Evolutionary conservation across 2,329 filamentous ascomycete species (phyloP), one percentile per base, ranked within the genome.

Genomic region (Hypomyces perniciosus): DNA sequence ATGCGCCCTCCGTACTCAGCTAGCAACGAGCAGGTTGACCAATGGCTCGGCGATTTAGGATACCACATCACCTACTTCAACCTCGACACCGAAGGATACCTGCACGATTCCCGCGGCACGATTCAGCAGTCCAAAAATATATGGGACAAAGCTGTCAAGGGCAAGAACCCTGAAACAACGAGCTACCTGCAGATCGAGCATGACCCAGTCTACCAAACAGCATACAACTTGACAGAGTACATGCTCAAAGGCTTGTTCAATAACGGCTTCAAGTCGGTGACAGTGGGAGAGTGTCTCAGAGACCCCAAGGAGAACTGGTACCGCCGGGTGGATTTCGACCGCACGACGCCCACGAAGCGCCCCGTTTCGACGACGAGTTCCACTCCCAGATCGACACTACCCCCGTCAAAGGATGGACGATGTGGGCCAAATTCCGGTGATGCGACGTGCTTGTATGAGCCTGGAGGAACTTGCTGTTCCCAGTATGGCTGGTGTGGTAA

Each of bases 21-120:
- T 31, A 74, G 72, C 60, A 71, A 70, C 45, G 51, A 51, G 4
- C 63, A 56, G 0, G 72, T 69, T 6, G 69, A 73, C 43, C 64
- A 58, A 20, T 64, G 68, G 64, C 59, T 75, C 39, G 65, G 58
- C 10, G 63, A 65, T 28, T 57, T 82, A 5, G 76, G 76, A n/a
- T 83, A 83, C 63, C 77, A 82, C 59, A 61, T 82, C 59, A 72
- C 74, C 29, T 81, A 81, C 65, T 82, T 81, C 58, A 76, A 81
- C 60, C 67, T 84, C 41, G 80, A 84, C 59, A 84, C 80, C 3
- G 73, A 80, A 50, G 80, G 82, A 50, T 83, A 81, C 60, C 67
- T 80, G 48, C 75, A 82, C 57, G 69, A 75, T 48, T 67, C 66
- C 12, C 69, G 77, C 5, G 65, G 73, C 34, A 69, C 68, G 51